Evolutionary conservation across 768 basidiomycete genomes (phyloP).

Genomic region (Mycena indigotica): DNA sequence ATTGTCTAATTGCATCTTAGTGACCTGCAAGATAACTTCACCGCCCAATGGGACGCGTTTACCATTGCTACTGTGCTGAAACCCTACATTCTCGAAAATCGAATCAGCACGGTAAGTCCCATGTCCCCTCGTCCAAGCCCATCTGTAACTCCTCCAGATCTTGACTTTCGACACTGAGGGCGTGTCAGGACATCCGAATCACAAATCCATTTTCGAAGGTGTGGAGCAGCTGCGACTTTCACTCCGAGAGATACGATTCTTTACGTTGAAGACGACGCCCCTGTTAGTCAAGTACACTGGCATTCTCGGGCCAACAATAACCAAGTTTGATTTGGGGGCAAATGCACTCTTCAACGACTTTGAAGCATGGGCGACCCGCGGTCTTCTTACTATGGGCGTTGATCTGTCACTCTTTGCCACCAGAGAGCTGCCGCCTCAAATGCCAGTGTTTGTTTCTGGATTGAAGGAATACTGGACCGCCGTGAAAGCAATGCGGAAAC

Average conservation of each 20-base stretch:
- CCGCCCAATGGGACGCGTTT: conserved; percentile 60
- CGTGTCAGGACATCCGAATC: conserved; percentile 87
- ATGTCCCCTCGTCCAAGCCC: background rate
- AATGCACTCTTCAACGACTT: conserved; percentile 28
- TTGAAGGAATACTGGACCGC: conserved; percentile 56
- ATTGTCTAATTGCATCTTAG: conserved; percentile 32
- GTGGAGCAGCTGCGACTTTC: conserved; percentile 45
- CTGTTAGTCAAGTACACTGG: conserved; percentile 63
- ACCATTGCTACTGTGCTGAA: conserved; percentile 60
- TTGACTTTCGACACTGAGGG: conserved; percentile 82
- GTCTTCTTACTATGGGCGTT: conserved; percentile 1
- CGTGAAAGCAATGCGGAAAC: conserved; percentile 69
- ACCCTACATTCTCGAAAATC: conserved; percentile 58
- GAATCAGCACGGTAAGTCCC: conserved; percentile 62
- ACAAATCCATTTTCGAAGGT: conserved; percentile 67
- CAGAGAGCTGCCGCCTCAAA: background rate
- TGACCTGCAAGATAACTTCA: conserved; percentile 75
- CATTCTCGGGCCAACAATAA: conserved; percentile 49
- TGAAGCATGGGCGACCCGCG: conserved; percentile 18
- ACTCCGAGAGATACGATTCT: conserved; percentile 43
- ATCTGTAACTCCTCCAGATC: conserved; percentile 50
- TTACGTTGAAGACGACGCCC: conserved; percentile 62
- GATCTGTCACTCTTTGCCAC: background rate
- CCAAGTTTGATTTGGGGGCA: conserved; percentile 48
- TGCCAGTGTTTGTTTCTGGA: conserved; percentile 59